Evolutionary conservation across 768 basidiomycete species (phyloP).

Genomic region (Suillus tomentosus): DNA sequence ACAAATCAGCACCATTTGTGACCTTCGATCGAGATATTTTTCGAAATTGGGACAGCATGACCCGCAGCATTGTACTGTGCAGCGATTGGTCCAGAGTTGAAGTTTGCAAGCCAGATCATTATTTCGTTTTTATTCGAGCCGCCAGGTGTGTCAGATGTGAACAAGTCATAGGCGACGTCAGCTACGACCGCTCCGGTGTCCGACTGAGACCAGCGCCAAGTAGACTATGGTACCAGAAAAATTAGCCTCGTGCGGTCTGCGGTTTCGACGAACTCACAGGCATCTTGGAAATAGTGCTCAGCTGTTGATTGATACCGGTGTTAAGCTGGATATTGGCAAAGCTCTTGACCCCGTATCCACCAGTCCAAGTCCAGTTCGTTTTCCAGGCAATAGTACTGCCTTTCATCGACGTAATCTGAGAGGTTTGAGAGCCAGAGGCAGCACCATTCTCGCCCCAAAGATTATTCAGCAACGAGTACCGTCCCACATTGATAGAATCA

Average conservation of each 20-base stretch:
- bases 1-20: constrained; percentile 46
- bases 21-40: constrained; percentile 46
- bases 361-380: constrained; percentile 56
- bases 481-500: constrained; percentile 47
- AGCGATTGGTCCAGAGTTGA: constrained; percentile 62
- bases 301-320: constrained; percentile 50
- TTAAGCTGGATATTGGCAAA: constrained; percentile 61
- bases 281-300: constrained; percentile 56
- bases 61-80: constrained; percentile 47
- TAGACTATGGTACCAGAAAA: constrained; percentile 36
- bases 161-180: constrained; percentile 64
- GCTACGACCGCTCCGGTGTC: constrained; percentile 47
- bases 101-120: constrained; percentile 70
- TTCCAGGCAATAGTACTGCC: constrained; percentile 50
- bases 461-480: constrained; percentile 55
- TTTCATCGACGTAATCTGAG: constrained; percentile 44
- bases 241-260: background rate
- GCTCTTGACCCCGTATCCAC: constrained; percentile 53
- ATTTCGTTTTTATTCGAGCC: constrained; percentile 50
- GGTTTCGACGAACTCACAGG: constrained; percentile 42
- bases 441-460: constrained; percentile 46
- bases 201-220: constrained; percentile 59
- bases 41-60: constrained; percentile 45
- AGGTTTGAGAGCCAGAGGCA: constrained; percentile 54
- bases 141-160: constrained; percentile 54